Evolutionary conservation across 164 flowering plant genomes (phyloP), one percentile per base, ranked within the genome.

Genomic region (Magnolia changhungtana): DNA sequence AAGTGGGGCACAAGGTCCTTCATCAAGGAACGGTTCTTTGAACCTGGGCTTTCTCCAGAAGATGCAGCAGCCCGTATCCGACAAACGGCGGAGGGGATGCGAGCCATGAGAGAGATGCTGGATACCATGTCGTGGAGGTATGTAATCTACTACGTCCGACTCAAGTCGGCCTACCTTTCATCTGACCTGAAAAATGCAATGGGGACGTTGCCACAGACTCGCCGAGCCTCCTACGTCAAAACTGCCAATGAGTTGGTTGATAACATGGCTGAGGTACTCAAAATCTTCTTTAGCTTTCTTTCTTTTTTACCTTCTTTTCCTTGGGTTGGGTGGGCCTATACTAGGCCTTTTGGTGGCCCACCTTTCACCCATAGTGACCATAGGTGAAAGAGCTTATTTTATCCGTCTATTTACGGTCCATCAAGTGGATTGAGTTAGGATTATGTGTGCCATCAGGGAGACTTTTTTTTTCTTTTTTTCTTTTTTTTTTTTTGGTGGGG

Each of bases 61-160:
- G 96, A 92, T 50, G 89, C 98, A 19, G 92, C 72, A 63, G 93
- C 90, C 1, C 81, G 97, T 67, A 95, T 95, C 72, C 80, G 80
- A 75, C 93, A 95, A 70, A 95, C 96, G 1, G 88, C 95, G 0
- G 90, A 95, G 76, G 97, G 98, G 20, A 77, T 95, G 23, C 95
- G 88, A 70, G 83, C 88, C 77, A 73, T 93, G 45, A 86, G 95
- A 77, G 82, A 86, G n/a, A 95, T 95, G 98, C 23, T 95, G 74
- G 97, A 95, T 24, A 88, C 84, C 49, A 87, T 85, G 93, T 84
- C 97, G 0, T 93, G 97, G 94, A 92, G 91, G 88, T 91, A 91
- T 81, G 90, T 90, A 65, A 78, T 90, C 49, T 89, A 86, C 76
- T 93, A 95, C 83, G 90, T 93, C 70, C 80, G 98, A 0, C 69